Conservation (phyloP, 176 grass and related monocot species). For the Oryza punctata region DNA sequence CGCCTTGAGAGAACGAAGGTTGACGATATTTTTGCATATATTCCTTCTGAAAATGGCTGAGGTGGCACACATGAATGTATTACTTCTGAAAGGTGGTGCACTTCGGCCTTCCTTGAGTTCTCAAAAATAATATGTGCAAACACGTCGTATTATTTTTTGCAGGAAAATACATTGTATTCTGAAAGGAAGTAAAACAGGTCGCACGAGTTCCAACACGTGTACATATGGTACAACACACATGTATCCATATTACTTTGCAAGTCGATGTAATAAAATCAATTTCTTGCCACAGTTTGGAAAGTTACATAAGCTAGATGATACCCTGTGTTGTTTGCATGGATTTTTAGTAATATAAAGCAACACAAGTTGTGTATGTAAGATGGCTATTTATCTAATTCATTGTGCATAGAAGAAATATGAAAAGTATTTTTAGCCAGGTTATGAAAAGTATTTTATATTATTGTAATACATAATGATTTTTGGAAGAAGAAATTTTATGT, state of each 20-base stretch:
- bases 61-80: not conserved
- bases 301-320: not conserved
- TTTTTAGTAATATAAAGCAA: not conserved
- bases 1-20: not conserved
- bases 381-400: not conserved
- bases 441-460: not conserved
- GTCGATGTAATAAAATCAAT: not conserved
- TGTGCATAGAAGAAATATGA: not conserved
- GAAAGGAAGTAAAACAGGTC: not conserved
- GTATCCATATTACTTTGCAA: not conserved
- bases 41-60: not conserved
- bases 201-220: not conserved
- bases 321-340: not conserved
- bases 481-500: not conserved
- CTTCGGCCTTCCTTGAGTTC: not conserved
- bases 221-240: not conserved
- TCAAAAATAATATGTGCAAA: not conserved
- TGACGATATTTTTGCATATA: not conserved
- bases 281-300: not conserved
- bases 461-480: not conserved
- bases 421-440: not conserved
- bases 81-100: not conserved
- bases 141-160: too few species aligned
- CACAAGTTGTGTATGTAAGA: not conserved
- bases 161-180: not conserved